Evolutionary conservation across 2,329 filamentous ascomycete species (phyloP).

Genomic region (Trichoderma sp.): DNA sequence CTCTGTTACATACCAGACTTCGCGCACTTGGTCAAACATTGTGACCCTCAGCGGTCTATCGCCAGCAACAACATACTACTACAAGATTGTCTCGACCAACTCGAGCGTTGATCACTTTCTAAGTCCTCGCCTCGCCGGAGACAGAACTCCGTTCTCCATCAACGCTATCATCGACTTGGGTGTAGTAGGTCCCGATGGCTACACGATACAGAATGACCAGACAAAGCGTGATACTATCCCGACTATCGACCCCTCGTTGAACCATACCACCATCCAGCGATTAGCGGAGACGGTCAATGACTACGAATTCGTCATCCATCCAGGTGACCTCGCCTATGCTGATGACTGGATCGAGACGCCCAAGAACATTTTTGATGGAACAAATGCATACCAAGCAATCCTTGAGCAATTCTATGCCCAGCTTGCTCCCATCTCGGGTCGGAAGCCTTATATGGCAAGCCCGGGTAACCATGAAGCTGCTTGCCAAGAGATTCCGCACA

Average conservation of each 20-base stretch:
- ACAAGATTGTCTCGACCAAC: slow-evolving; percentile 60
- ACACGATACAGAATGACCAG: slow-evolving; percentile 43
- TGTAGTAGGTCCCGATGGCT: slow-evolving; percentile 46
- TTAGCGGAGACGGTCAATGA: slow-evolving; percentile 55
- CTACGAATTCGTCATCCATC: slow-evolving; percentile 59
- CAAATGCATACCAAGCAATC: slow-evolving; percentile 58
- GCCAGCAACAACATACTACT: slow-evolving; percentile 61
- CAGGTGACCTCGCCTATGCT: slow-evolving; percentile 60
- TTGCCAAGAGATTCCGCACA: slow-evolving; percentile 49
- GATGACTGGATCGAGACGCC: slow-evolving; percentile 57
- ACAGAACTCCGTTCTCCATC: slow-evolving; percentile 56
- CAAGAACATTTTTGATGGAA: slow-evolving; percentile 51
- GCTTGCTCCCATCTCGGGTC: slow-evolving; percentile 48
- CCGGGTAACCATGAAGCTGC: slow-evolving; percentile 61
- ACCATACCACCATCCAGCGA: slow-evolving; percentile 61
- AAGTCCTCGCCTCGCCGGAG: slow-evolving; percentile 56
- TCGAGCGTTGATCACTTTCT: slow-evolving; percentile 56
- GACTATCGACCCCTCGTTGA: slow-evolving; percentile 52
- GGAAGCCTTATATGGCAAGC: slow-evolving; percentile 52
- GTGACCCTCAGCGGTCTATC: slow-evolving; percentile 51
- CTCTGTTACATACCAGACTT: slow-evolving; percentile 55
- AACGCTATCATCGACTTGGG: slow-evolving; percentile 54
- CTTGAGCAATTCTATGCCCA: slow-evolving; percentile 56
- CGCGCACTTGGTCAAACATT: slow-evolving; percentile 56
- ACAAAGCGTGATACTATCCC: slow-evolving; percentile 54